Evolutionary conservation across 768 basidiomycete species (phyloP).

Genomic region (Boletus rubropictus): DNA sequence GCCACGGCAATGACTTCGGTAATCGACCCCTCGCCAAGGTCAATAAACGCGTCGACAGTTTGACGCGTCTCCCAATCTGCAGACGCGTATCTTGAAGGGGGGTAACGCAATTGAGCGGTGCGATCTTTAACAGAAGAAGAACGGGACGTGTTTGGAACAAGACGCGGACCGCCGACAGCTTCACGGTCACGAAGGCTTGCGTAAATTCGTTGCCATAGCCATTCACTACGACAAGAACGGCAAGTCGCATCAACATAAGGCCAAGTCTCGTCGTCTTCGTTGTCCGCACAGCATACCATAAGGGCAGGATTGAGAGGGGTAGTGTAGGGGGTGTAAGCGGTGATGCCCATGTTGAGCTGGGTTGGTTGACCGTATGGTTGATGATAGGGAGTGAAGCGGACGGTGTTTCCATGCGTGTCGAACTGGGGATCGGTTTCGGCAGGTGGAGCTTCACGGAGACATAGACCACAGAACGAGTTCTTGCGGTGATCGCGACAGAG

Average conservation of each 20-base stretch:
- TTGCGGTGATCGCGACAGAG: constrained; percentile 64
- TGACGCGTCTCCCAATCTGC: constrained; percentile 65
- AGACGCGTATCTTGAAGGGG: constrained; percentile 26
- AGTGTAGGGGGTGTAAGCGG: constrained; percentile 24
- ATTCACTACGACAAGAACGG: constrained; percentile 57
- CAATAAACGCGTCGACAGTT: constrained; percentile 64
- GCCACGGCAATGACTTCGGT: constrained; percentile 54
- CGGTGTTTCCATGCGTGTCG: constrained; percentile 28
- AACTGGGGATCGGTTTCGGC: constrained; percentile 36
- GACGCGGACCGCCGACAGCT: constrained; percentile 47
- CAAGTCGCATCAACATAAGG: constrained; percentile 63
- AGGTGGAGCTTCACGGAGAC: constrained; percentile 56
- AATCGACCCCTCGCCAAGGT: constrained; percentile 66
- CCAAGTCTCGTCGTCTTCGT: constrained; percentile 69
- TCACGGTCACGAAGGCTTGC: constrained; percentile 45
- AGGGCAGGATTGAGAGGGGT: constrained; percentile 23
- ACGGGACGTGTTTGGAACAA: constrained; percentile 19
- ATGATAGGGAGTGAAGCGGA: constrained; percentile 30
- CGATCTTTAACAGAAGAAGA: constrained; percentile 14
- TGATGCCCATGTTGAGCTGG: constrained; percentile 18
- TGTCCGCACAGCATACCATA: constrained; percentile 52
- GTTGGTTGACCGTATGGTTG: constrained; percentile 25
- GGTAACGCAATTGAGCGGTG: constrained; percentile 17
- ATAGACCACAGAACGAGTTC: constrained; percentile 59
- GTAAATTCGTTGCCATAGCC: constrained; percentile 57